These are phyloP conservation scores for Carex kokanica DNA, from an alignment of 176 grass and related monocot species.

Conservation along the genomic window DNA sequence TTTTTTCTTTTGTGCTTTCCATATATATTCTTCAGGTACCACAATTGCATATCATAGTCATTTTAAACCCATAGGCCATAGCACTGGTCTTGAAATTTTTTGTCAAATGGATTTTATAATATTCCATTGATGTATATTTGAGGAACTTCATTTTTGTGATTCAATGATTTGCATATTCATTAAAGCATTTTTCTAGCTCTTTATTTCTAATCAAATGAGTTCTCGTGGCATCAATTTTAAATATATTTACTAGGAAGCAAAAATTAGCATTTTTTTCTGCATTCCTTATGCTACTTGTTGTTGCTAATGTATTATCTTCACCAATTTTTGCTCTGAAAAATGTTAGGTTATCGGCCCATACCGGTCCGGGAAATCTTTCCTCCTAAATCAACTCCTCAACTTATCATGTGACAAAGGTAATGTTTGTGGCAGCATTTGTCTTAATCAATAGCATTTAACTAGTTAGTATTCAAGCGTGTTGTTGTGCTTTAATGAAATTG, in stretches of 20 bases:
- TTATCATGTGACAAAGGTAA: conserved; percentile 78
- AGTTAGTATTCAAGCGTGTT: not conserved
- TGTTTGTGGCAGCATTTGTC: not conserved
- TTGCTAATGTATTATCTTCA: not conserved
- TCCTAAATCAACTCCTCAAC: conserved; percentile 93
- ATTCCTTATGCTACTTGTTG: not conserved
- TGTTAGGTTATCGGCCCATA: conserved; percentile 82
- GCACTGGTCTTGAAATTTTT: not conserved
- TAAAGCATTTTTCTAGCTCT: not conserved
- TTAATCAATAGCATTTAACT: not conserved
- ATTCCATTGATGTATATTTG: not conserved
- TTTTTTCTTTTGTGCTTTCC: not conserved
- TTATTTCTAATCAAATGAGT: not conserved
- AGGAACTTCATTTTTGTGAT: not conserved
- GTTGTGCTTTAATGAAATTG: not conserved
- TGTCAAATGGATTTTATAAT: not conserved
- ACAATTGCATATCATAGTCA: not conserved
- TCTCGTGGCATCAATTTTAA: not conserved
- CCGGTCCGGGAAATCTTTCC: conserved; percentile 88
- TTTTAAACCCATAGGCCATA: not conserved
- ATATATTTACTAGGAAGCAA: not conserved
- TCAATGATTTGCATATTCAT: not conserved
- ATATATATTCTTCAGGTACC: not conserved
- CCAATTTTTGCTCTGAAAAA: not conserved
- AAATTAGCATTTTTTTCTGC: not conserved